phyloP scores from a whole-genome alignment of 1,284 basidiomycete species.

The Leccinum fuscescens region DNA sequence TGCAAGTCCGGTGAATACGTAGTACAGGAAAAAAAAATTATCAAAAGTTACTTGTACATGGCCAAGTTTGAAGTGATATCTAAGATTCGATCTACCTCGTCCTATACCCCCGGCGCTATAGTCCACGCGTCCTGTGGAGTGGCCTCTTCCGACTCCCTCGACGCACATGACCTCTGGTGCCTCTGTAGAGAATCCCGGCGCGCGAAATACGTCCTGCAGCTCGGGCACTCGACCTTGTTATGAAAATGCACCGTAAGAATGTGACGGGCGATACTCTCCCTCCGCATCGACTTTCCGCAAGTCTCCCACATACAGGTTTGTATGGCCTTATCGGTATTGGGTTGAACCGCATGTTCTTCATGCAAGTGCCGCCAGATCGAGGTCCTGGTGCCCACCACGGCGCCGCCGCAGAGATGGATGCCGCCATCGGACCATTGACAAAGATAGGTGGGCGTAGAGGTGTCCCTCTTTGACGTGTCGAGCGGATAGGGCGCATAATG shows the following conservation, averaged over 20 bases:
- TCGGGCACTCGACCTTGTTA: conserved; percentile 21
- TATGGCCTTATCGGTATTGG: conserved; percentile 3
- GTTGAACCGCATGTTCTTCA: conserved; percentile 4
- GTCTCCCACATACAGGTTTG: conserved; percentile 15
- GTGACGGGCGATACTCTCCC: conserved; percentile 27
- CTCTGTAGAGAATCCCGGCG: conserved; percentile 27
- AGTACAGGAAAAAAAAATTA: background rate
- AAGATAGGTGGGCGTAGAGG: background rate
- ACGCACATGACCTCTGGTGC: conserved; percentile 17
- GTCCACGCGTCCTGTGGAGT: background rate
- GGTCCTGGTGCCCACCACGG: conserved; percentile 7
- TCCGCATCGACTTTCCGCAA: conserved; percentile 20
- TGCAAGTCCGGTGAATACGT: no score
- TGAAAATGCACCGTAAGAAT: conserved; percentile 22
- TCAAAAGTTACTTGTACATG: background rate
- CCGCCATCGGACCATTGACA: conserved; percentile 16
- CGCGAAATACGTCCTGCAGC: conserved; percentile 19
- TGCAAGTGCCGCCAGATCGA: conserved; percentile 20
- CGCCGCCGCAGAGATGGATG: background rate
- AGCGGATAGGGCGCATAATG: conserved; percentile 11
- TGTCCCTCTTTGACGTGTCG: background rate
- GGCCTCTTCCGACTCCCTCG: background rate
- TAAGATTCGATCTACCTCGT: background rate
- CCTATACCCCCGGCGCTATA: background rate
- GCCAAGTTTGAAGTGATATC: background rate